Percentiles rank a stretch among this genome's conserved stretches.
phyloP scores from a whole-genome alignment of 805 yeast genomes.

The Candida sanyiensis region DNA sequence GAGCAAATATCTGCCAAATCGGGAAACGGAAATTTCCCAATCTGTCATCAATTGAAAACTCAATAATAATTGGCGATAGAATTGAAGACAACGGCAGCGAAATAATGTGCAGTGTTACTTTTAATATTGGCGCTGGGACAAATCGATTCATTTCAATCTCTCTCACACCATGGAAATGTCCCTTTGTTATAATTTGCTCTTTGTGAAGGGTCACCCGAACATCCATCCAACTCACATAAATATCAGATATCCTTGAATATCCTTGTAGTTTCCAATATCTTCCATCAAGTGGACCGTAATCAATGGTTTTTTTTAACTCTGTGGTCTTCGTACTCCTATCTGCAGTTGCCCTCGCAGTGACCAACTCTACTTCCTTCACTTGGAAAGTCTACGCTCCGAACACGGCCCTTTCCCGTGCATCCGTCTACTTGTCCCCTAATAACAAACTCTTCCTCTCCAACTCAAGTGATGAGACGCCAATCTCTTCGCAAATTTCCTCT shows the following conservation, averaged over 20 bases:
- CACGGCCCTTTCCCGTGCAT: not conserved
- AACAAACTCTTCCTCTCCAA: not conserved
- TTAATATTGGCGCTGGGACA: too few relatives aligned
- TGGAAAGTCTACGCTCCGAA: not conserved
- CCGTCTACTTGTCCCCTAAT: not conserved
- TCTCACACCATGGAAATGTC: too few relatives aligned
- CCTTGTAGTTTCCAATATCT: not conserved
- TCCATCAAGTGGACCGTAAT: not conserved
- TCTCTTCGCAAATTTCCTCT: not conserved
- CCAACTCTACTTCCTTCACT: constrained; percentile 2
- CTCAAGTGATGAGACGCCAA: not conserved
- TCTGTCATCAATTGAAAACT: not conserved
- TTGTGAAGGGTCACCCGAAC: too few relatives aligned
- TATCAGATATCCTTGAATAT: too few relatives aligned
- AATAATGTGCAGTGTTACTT: not conserved
- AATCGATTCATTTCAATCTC: too few relatives aligned
- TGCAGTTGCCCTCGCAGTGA: constrained; percentile 2
- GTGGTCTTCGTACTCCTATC: not conserved
- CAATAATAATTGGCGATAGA: not conserved
- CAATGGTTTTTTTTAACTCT: not conserved
- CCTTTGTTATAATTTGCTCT: too few relatives aligned
- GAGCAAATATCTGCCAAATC: not conserved
- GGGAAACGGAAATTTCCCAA: not conserved
- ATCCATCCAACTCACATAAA: too few relatives aligned
- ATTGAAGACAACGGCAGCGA: not conserved